A percentile compares a stretch with the other conserved stretches of the same genome.
Evolutionary conservation across 331 rosid genomes (phyloP).

Genomic region (Malus hybrid): DNA sequence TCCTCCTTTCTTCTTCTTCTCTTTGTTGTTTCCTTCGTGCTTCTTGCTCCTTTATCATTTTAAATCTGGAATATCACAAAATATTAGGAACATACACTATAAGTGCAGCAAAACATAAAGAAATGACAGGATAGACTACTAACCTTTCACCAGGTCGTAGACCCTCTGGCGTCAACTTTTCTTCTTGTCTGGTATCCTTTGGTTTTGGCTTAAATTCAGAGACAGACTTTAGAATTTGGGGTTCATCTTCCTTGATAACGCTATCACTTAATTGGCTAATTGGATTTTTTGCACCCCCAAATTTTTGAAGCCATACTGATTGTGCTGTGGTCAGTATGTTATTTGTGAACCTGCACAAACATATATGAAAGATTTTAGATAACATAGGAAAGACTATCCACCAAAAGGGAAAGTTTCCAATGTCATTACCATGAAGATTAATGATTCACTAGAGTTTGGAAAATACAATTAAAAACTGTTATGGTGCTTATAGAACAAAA

Average conservation of each 20-base stretch:
- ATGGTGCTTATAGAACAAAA: background rate
- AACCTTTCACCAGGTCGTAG: constrained; percentile 79
- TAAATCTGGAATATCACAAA: constrained; percentile 54
- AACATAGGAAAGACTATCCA: background rate
- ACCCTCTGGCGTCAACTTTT: constrained; percentile 42
- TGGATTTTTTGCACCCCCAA: constrained; percentile 78
- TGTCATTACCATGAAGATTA: background rate
- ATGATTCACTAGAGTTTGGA: background rate
- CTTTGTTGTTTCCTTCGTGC: constrained; percentile 44
- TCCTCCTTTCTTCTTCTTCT: constrained; percentile 75
- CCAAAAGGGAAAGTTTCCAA: background rate
- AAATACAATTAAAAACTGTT: background rate
- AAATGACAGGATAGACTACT: constrained; percentile 5
- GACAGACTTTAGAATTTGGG: constrained; percentile 36
- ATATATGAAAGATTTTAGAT: constrained; percentile 19
- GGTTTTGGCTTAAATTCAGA: constrained; percentile 30
- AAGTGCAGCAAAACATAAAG: background rate
- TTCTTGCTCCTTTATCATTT: constrained; percentile 72
- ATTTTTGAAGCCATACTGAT: constrained; percentile 93
- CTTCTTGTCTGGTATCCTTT: constrained; percentile 26
- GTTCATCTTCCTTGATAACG: constrained; percentile 31
- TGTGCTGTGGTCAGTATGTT: constrained; percentile 89
- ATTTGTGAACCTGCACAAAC: constrained; percentile 70
- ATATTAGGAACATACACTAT: constrained; percentile 7
- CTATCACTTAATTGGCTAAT: constrained; percentile 31